Base-by-base conservation (phyloP, 2,329 filamentous ascomycete species). In the Hortaea sp. region DNA sequence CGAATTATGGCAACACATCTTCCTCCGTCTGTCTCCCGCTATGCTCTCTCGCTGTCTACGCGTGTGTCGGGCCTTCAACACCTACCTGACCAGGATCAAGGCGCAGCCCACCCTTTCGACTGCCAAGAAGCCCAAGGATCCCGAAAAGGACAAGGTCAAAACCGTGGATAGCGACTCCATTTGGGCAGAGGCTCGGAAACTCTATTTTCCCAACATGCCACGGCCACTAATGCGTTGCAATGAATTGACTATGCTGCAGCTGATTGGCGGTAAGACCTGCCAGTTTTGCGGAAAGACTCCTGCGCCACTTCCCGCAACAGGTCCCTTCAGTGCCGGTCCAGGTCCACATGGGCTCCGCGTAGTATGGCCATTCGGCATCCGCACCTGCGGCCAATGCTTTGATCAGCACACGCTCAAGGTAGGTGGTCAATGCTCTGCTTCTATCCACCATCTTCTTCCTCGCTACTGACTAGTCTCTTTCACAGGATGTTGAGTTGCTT, bases 191-290 rank as follows among this genome's bases (percentile, higher is more conserved):
- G 84, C 85, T 56, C 78, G 85, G 59, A 79, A 79, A 56, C 66
- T 69, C 13, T 81, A 78, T 62, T 77, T 78, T 68, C 78, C 78
- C 28, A 75, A 75, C 53, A 78, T 88, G 69, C 86, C 86, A 41
- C 73, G 74, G 46, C 85, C 85, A 29, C 70, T 90, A 42, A 68
- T 70, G 44, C 75, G 73, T 48, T 77, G 75, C 60, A 77, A 77
- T 38, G 86, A 92, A 64, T 69, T 85, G 53, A 77, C 82, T 38
- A 89, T 89, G 84, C 88, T 86, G 77, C 77, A 76, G 57, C 69
- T 92, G 43, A 72, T 79, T 32, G 81, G 78, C 63, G 75, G 77
- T 41, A 69, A 60, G 29, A 66, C 61, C 45, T 94, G 87, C 63
- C 81, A 89, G 58, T 78, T 81, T 54, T 92, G 87, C 65, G 69